Base-by-base conservation (phyloP, 2,329 filamentous ascomycete species). In the Chaetomium sp. region DNA sequence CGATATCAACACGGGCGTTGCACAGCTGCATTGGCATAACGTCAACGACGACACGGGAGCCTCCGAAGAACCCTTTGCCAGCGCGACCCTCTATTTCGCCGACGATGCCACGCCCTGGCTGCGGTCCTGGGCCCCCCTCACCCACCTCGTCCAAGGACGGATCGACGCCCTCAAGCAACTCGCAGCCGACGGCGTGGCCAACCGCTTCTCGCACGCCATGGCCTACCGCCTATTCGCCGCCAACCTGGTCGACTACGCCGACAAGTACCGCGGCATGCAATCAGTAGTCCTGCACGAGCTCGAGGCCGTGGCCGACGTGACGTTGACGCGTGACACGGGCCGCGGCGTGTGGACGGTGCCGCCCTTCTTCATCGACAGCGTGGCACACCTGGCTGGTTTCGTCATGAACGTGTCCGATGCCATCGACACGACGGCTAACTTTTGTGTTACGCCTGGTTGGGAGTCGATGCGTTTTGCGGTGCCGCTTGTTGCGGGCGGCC, bases 371-470 rank as follows among this genome's bases (percentile, higher is more conserved):
- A 36, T 49, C 14, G 47, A 54, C 41, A 27, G 46, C 6, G 8
- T 54, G 2, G 40, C 33, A 6, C 53, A 80, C 82, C 61, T 80
- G 76, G 52, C 66, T 79, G 57, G 77, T 76, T 84, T 83, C 67
- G 77, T 82, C 54, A 73, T 82, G 66, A 84, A 84, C 60, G 79
- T 73, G 7, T 78, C 76, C 6, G 79, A 81, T 54, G 35, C 43
- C 14, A 27, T 46, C 43, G 77, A 71, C 10, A 71, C 81, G n/a
- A 74, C 79, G 49, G 72, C 19, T 11, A 27, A 77, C 57, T 77
- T 82, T 44, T 83, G 74, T 65, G 79, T 84, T 62, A 81, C 79
- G 12, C 80, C 82, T 59, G 80, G 80, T 33, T 83, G 80, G 80
- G 75, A 75, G 33, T 75, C 72, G 1, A 68, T 81, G 61, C 71